Conservation (phyloP, 2,329 filamentous ascomycete species). For the Ascomycota sp. region DNA sequence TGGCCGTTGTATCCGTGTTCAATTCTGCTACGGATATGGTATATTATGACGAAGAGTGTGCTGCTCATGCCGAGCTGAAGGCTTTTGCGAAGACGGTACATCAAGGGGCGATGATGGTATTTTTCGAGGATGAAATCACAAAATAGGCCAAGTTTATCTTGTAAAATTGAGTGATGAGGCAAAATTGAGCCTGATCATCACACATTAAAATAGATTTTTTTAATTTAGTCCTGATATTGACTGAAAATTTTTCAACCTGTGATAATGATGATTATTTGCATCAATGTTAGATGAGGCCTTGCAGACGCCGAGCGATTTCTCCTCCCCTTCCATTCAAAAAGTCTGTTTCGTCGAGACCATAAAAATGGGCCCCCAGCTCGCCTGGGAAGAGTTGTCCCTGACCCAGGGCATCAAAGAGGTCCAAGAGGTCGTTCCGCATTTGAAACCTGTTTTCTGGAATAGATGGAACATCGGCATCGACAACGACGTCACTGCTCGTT, state of each 20-base stretch:
- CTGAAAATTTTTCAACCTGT: too few relatives aligned
- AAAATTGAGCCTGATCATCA: too few relatives aligned
- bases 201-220: too few relatives aligned
- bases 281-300: conserved; percentile 10
- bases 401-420: conserved; percentile 15
- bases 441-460: conserved; percentile 12
- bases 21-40: conserved; percentile 35
- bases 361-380: conserved; percentile 3
- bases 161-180: not conserved
- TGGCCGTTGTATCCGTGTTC: conserved; percentile 36
- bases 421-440: conserved; percentile 15
- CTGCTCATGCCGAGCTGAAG: conserved; percentile 12
- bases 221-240: too few relatives aligned
- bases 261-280: too few relatives aligned
- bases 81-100: conserved; percentile 11
- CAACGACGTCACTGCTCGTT: conserved; percentile 1
- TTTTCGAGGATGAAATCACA: conserved; percentile 15
- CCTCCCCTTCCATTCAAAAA: conserved; percentile 5
- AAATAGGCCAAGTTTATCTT: not conserved
- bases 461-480: conserved; percentile 1
- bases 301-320: conserved; percentile 13
- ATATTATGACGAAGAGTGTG: conserved; percentile 33
- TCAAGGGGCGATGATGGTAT: conserved; percentile 28
- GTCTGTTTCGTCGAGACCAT: conserved; percentile 3
- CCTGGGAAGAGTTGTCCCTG: conserved; percentile 8